Evolutionary conservation across 805 yeast species (phyloP), one percentile per base, ranked within the genome.

Genomic region (Candida easanensis): DNA sequence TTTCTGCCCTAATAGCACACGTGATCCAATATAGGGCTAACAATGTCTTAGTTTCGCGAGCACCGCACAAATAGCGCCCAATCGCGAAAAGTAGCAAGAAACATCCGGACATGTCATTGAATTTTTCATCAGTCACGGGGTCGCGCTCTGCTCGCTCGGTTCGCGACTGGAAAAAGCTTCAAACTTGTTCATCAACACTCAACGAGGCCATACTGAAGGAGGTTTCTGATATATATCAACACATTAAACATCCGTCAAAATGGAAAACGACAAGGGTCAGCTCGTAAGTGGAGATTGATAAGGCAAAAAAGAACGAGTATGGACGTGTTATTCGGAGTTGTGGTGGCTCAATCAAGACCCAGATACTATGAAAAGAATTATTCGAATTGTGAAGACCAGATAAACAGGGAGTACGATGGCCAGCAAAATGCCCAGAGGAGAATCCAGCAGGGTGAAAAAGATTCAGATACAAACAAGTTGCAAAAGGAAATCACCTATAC

Each of bases 181-280:
- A 45, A 48, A 33, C 38, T 48, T 44, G 46, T 41, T 41, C 44
- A 48, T 33, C 41, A 42, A 13, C 41, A 41, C 26, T 30, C 32
- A 37, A 22, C 23, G 31, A 31, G 19, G 27, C 14, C 14, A 37
- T 31, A 19, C 4, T 9, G 21, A n/a, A 25, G 26, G 18, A 11
- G 30, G 34, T 26, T 33, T 26, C 26, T 4, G 16, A 11, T 25
- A 31, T 25, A 31, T 23, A 41, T 41, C 35, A 19, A 41, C 41
- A 41, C 43, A 49, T 34, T 25, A 17, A 43, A 30, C 39, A 35
- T 44, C 36, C 44, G 68, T 62, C 85, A 88, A 76, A 70, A 91
- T 91, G 99, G 98, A 91, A 85, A 91, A 93, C 99, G 98, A 93
- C 76, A 89, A 88, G 82, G 98, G 99, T 77, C 95, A 89, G 82